These are phyloP conservation scores for Aschersonia sp. DNA, from an alignment of 2,329 filamentous ascomycete genomes.

Conservation along the genomic window DNA sequence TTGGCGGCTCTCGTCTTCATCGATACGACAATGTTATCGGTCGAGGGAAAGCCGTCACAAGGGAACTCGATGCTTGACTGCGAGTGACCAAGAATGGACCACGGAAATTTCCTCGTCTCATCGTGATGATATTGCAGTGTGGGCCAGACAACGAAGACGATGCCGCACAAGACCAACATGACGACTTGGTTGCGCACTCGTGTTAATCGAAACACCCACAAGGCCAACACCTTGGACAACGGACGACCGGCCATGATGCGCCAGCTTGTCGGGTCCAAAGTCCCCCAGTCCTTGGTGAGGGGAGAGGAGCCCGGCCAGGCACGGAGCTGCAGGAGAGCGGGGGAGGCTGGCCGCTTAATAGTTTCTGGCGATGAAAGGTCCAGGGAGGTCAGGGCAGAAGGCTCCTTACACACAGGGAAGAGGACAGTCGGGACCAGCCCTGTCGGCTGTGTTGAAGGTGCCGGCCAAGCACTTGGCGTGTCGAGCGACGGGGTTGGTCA, in stretches of 20 bases:
- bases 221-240: not conserved
- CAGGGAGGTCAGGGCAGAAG: not conserved
- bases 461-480: not conserved
- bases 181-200: not conserved
- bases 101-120: not conserved
- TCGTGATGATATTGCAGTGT: not conserved
- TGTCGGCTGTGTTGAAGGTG: not conserved
- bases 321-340: not conserved
- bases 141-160: not conserved
- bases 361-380: not conserved
- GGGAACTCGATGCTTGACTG: conserved; percentile 19
- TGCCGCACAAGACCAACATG: not conserved
- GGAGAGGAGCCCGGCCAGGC: not conserved
- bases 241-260: not conserved
- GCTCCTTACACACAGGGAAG: not conserved
- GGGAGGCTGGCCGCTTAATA: not conserved
- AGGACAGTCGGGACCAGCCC: not conserved
- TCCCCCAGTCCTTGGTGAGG: not conserved
- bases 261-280: not conserved
- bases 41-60: conserved; percentile 27
- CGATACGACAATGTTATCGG: conserved; percentile 31
- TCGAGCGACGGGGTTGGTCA: not conserved
- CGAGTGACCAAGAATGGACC: not conserved
- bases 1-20: conserved; percentile 48
- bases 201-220: not conserved